phyloP scores from a whole-genome alignment of 768 basidiomycete species.

The Pholiota microspora region DNA sequence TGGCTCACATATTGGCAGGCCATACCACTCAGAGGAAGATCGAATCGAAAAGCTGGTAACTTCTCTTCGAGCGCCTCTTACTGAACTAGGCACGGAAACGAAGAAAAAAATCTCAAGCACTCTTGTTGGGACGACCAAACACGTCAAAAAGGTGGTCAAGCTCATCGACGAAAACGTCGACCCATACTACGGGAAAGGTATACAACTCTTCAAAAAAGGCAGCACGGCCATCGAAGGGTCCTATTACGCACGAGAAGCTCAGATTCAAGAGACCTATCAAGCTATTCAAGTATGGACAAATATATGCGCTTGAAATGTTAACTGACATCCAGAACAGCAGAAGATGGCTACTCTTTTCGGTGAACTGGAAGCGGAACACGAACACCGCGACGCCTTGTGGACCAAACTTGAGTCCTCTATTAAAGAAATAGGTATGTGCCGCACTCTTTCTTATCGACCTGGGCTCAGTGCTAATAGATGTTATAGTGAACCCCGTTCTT shows the following conservation, averaged over 20 bases:
- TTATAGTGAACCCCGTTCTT: conserved; percentile 42
- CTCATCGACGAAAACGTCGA: conserved; percentile 38
- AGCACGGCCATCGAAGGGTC: conserved; percentile 51
- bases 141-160: conserved; percentile 39
- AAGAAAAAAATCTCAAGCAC: conserved; percentile 40
- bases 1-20: conserved; percentile 17
- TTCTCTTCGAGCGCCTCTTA: conserved; percentile 41
- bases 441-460: conserved; percentile 1
- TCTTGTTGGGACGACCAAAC: conserved; percentile 47
- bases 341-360: conserved; percentile 38
- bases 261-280: conserved; percentile 35
- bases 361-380: conserved; percentile 48
- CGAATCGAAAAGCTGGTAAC: conserved; percentile 35
- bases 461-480: conserved; percentile 8
- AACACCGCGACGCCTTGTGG: conserved; percentile 51
- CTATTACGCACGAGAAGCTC: conserved; percentile 41
- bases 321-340: conserved; percentile 29
- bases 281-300: conserved; percentile 39
- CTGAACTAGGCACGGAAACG: conserved; percentile 32
- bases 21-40: conserved; percentile 26
- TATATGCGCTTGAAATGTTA: conserved; percentile 3
- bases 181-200: conserved; percentile 34
- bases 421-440: conserved; percentile 45
- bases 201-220: conserved; percentile 53
- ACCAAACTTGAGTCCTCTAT: conserved; percentile 40